Conservation (phyloP, 495 filamentous ascomycete genomes). For the Pseudoneurospora amorphoporcata region DNA sequence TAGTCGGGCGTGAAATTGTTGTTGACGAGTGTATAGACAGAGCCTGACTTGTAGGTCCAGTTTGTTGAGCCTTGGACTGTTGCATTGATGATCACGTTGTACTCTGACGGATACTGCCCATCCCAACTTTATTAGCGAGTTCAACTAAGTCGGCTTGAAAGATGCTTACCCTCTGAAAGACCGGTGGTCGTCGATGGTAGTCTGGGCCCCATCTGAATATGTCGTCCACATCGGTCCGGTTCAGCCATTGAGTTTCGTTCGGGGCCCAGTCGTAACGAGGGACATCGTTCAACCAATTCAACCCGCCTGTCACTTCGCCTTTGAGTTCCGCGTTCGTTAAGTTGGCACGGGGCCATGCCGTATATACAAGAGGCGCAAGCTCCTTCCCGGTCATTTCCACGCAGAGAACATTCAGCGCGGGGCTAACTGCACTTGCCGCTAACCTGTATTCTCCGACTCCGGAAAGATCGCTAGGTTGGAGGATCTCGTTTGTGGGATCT, state of each 20-base stretch:
- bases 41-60: conserved; percentile 26
- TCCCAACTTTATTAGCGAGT: neutral
- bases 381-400: conserved; percentile 48
- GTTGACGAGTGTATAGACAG: conserved; percentile 57
- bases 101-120: conserved; percentile 38
- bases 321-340: conserved; percentile 14
- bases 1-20: conserved; percentile 31
- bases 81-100: conserved; percentile 58
- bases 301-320: conserved; percentile 9
- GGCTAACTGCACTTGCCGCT: conserved; percentile 52
- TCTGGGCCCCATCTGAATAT: conserved; percentile 53
- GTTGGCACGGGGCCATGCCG: conserved; percentile 40
- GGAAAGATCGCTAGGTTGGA: conserved; percentile 52
- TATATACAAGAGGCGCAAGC: conserved; percentile 51
- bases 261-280: conserved; percentile 7
- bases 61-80: neutral
- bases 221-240: conserved; percentile 54
- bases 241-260: conserved; percentile 29
- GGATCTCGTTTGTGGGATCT: conserved; percentile 48
- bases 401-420: conserved; percentile 60
- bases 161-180: conserved; percentile 47
- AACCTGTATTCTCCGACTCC: conserved; percentile 58
- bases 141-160: neutral
- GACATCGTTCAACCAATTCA: conserved; percentile 23
- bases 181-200: conserved; percentile 43